Evolutionary conservation across 2,329 filamentous ascomycete species (phyloP), one percentile per base, ranked within the genome.

Genomic region (Corniculantispora saksenae): DNA sequence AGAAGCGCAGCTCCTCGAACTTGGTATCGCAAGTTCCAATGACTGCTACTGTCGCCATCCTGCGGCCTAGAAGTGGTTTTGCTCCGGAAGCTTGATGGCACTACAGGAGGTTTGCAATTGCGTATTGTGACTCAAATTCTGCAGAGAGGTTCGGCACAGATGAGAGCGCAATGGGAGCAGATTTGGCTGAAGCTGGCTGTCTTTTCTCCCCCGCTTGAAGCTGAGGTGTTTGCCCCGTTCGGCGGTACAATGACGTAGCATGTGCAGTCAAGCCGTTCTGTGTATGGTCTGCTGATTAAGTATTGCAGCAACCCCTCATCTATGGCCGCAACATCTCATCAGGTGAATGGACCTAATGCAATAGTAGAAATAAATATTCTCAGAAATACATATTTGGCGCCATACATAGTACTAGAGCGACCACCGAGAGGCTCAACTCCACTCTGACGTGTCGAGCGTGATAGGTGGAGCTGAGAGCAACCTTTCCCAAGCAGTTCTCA

Each of bases 11-110:
- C 71, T 90, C 87, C 6, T 82, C 73, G 13, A 87, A 78, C 72
- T 90, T 91, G 38, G 87, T 89, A 70, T 91, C 88, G 70, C 84
- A 87, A 17, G 87, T 90, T 23, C 88, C 88, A 25, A 90, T 73
- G 23, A 90, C 73, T 51, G 82, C 78, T 51, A 89, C 81, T 47
- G 75, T 79, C 3, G 75, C 74, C 69, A 74, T 73, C 19, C 29
- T 67, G 62, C 47, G 54, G 64, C 12, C 4, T 15, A 40, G 35
- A 10, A 58, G 62, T 17, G 51, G 10, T 17, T 53, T 12, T 23
- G 13, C 17, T n/a, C 23, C 29, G 3, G 27, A 57, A 29, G 12
- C 9, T n/a, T n/a, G 17, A 35, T 5, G 35, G 23, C 7, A 17
- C 19, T 29, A 23, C 21, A 10, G 23, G 17, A 35, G 19, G 3